Percentiles rank a stretch among this genome's conserved stretches.
phyloP scores from a whole-genome alignment of 176 grass and related monocot species.

The Thinopyrum elongatum region DNA sequence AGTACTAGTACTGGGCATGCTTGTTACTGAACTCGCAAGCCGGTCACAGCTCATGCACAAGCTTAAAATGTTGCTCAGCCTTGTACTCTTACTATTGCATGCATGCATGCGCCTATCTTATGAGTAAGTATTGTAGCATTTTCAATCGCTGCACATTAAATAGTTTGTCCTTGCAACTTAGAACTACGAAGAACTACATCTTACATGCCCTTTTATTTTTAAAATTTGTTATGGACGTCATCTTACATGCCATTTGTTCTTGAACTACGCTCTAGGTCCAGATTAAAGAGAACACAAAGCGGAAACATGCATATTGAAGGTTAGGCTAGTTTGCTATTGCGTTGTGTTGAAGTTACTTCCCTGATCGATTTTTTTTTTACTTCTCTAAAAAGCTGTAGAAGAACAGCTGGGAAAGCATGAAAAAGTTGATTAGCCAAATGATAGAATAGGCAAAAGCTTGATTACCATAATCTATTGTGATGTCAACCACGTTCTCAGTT shows the following conservation, averaged over 20 bases:
- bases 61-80: neutral
- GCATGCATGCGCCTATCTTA: neutral
- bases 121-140: neutral
- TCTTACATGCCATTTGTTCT: neutral
- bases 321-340: neutral
- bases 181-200: neutral
- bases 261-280: neutral
- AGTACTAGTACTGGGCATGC: neutral
- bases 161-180: neutral
- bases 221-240: neutral
- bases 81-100: conserved; percentile 24
- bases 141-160: neutral
- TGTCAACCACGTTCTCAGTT: too few relatives aligned
- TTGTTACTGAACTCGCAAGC: too few relatives aligned
- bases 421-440: neutral
- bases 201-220: neutral
- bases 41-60: too few relatives aligned
- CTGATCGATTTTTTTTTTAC: too few relatives aligned
- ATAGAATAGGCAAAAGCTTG: too few relatives aligned
- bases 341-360: neutral
- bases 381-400: too few relatives aligned
- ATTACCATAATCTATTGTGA: too few relatives aligned
- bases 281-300: neutral
- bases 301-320: too few relatives aligned
- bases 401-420: too few relatives aligned